phyloP scores from a whole-genome alignment of 2,329 filamentous ascomycete genomes.

The Aureobasidium lini region DNA sequence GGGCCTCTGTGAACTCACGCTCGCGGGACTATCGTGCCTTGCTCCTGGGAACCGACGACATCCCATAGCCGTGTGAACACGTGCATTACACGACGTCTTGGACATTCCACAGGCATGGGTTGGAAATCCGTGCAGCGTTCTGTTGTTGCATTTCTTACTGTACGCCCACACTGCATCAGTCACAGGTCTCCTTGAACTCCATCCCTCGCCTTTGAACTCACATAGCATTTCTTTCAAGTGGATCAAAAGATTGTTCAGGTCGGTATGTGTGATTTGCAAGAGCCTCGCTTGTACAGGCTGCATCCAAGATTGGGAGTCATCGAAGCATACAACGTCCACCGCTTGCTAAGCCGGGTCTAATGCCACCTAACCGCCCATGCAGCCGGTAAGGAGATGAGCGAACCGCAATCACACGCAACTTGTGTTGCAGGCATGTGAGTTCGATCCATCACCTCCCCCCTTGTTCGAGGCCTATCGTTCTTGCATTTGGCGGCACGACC shows the following conservation, averaged over 20 bases:
- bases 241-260: not conserved
- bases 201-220: not conserved
- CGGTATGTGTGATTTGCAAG: not conserved
- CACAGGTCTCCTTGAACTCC: not conserved
- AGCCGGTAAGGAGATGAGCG: not conserved
- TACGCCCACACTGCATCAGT: not conserved
- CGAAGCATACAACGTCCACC: not conserved
- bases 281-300: not conserved
- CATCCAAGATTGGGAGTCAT: not conserved
- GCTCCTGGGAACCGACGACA: not conserved
- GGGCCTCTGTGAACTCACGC: not conserved
- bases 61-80: not conserved
- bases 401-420: not conserved
- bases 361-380: conserved; percentile 2
- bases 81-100: conserved; percentile 3
- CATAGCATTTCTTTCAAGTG: not conserved
- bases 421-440: conserved; percentile 1
- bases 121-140: not conserved
- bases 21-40: not conserved
- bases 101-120: conserved; percentile 2
- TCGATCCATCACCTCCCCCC: not conserved
- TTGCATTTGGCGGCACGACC: not conserved
- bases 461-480: not conserved
- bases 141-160: not conserved
- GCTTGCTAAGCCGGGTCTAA: not conserved